phyloP scores from a whole-genome alignment of 345 rosid genomes.

The Ricinus communis region DNA sequence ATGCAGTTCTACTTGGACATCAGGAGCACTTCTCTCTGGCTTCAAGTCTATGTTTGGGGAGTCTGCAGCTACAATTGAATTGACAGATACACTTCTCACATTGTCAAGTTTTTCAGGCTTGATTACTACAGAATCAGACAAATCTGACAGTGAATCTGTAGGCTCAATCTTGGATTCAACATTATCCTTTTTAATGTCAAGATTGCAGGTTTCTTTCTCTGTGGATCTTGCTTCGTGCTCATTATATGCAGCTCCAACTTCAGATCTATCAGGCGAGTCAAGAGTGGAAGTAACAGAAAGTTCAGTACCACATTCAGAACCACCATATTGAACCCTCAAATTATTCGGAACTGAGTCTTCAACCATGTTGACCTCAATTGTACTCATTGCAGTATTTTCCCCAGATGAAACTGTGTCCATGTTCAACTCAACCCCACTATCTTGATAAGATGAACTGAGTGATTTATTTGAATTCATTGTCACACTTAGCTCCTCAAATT shows the following conservation, averaged over 20 bases:
- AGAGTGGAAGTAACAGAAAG: conserved; percentile 88
- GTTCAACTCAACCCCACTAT: conserved; percentile 41
- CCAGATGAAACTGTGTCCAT: conserved; percentile 31
- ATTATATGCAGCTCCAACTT: conserved; percentile 44
- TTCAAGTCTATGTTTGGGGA: conserved; percentile 32
- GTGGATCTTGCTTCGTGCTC: conserved; percentile 41
- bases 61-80: conserved; percentile 29
- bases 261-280: conserved; percentile 74
- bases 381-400: conserved; percentile 23
- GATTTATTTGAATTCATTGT: conserved; percentile 43
- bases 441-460: conserved; percentile 38
- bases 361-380: conserved; percentile 28
- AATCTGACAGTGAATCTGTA: conserved; percentile 23
- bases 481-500: conserved; percentile 70
- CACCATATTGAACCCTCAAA: conserved; percentile 42
- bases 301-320: conserved; percentile 89
- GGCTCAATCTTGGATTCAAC: conserved; percentile 38
- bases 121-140: conserved; percentile 22
- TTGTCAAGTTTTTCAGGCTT: conserved; percentile 37
- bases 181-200: conserved; percentile 30
- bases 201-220: conserved; percentile 36
- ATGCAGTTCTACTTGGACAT: conserved; percentile 31
- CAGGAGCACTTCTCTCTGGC: conserved; percentile 38
- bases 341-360: conserved; percentile 35
- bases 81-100: conserved; percentile 32